These are phyloP conservation scores for Aspergillus incahuasiensis DNA, from an alignment of 495 filamentous ascomycete species.

Conservation along the genomic window DNA sequence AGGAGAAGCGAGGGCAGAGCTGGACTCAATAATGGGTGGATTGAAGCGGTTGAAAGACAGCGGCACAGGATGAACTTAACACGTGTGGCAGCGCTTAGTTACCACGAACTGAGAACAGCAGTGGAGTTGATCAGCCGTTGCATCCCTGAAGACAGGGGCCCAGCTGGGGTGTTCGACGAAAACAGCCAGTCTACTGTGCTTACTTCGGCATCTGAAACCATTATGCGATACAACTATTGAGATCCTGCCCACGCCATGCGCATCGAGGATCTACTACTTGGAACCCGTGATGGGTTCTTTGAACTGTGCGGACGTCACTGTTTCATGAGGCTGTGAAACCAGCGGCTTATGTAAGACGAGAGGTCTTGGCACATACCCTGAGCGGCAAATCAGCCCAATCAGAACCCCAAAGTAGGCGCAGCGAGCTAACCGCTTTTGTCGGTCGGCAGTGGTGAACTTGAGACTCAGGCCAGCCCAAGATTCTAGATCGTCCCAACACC, in stretches of 20 bases:
- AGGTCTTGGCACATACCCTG: neutral
- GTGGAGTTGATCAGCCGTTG: neutral
- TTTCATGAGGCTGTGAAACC: neutral
- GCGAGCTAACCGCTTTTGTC: neutral
- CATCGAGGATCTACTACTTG: neutral
- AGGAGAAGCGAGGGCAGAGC: conserved; percentile 18
- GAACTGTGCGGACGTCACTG: neutral
- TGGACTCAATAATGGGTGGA: conserved; percentile 19
- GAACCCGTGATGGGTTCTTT: neutral
- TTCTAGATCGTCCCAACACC: neutral
- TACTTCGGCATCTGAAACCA: neutral
- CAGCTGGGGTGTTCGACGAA: neutral
- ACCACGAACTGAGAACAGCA: neutral
- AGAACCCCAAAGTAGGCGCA: neutral
- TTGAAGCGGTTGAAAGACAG: conserved; percentile 24
- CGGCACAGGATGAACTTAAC: conserved; percentile 10
- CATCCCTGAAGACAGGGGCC: neutral
- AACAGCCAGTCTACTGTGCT: neutral
- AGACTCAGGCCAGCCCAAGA: neutral
- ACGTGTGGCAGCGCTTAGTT: conserved; percentile 2
- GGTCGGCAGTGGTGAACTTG: neutral
- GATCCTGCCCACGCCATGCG: neutral
- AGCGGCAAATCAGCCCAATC: conserved; percentile 3
- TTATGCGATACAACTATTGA: neutral
- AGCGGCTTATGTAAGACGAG: neutral